phyloP scores from a whole-genome alignment of 1,139 yeast genomes.

The Hemisphaericaspora xylofermentans region DNA sequence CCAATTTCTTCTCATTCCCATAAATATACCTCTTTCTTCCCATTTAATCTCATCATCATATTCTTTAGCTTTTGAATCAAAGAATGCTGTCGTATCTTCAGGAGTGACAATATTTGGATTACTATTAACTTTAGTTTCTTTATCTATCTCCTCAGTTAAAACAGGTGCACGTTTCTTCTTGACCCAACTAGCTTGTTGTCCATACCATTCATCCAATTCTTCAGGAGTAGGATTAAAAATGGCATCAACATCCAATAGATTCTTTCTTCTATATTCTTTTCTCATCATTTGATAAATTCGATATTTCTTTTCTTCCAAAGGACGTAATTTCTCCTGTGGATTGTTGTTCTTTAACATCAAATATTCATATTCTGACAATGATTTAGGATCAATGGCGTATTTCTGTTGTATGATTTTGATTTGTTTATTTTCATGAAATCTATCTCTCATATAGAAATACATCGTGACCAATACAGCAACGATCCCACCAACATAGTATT shows the following conservation, averaged over 20 bases:
- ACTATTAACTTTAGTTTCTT: slow-evolving; percentile 15
- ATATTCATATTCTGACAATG: slow-evolving; percentile 60
- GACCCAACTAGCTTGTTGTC: slow-evolving; percentile 35
- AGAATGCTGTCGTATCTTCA: slow-evolving; percentile 80
- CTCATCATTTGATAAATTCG: slow-evolving; percentile 53
- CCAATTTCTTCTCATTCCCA: slow-evolving; percentile 85
- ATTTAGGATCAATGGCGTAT: slow-evolving; percentile 36
- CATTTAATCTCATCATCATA: slow-evolving; percentile 82
- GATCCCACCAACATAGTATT: slow-evolving; percentile 58
- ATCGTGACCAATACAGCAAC: slow-evolving; percentile 57
- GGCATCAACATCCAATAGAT: slow-evolving; percentile 42
- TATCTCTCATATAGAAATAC: slow-evolving; percentile 63
- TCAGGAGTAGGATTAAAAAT: slow-evolving; percentile 54
- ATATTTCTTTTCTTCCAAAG: slow-evolving; percentile 55
- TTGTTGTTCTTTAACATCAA: slow-evolving; percentile 57
- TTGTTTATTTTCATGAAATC: slow-evolving; percentile 66
- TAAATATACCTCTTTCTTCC: slow-evolving; percentile 80
- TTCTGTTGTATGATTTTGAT: slow-evolving; percentile 45
- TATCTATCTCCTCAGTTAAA: slow-evolving; percentile 19
- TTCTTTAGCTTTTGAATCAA: slow-evolving; percentile 72
- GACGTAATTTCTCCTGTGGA: slow-evolving; percentile 46
- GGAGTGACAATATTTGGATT: slow-evolving; percentile 58
- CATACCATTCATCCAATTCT: slow-evolving; percentile 46
- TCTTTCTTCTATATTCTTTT: slow-evolving; percentile 49
- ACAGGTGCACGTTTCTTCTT: slow-evolving; percentile 26